phyloP scores from a whole-genome alignment of 768 basidiomycete genomes.

The Mycena sanguinolenta region DNA sequence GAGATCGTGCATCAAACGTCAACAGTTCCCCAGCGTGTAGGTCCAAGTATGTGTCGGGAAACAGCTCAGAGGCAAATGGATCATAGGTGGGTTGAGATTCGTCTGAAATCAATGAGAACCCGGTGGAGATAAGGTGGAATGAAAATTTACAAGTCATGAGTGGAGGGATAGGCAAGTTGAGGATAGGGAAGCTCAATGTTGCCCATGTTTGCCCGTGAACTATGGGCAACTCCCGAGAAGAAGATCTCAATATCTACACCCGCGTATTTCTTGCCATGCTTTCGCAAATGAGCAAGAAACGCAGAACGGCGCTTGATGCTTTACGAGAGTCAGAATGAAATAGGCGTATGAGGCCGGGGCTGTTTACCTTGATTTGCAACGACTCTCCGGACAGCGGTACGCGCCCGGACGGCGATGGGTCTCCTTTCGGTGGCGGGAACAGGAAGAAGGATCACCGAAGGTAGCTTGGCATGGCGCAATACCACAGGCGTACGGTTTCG shows the following conservation, averaged over 20 bases:
- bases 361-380: constrained; percentile 64
- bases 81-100: not conserved
- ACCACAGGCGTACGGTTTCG: constrained; percentile 67
- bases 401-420: constrained; percentile 59
- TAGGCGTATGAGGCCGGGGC: constrained; percentile 9
- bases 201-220: constrained; percentile 14
- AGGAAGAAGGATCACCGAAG: constrained; percentile 81
- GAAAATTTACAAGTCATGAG: constrained; percentile 11
- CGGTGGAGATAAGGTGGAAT: not conserved
- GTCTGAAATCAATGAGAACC: constrained; percentile 13
- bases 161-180: not conserved
- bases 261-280: constrained; percentile 57
- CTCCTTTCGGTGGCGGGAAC: constrained; percentile 75
- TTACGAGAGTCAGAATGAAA: constrained; percentile 11
- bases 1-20: constrained; percentile 18
- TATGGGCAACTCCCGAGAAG: constrained; percentile 44
- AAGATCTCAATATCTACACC: constrained; percentile 48
- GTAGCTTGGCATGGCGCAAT: constrained; percentile 58
- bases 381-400: constrained; percentile 58
- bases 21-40: constrained; percentile 15
- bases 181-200: not conserved
- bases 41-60: constrained; percentile 5
- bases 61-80: not conserved
- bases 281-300: constrained; percentile 67
- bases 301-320: constrained; percentile 78